Percentiles rank a stretch among this genome's conserved stretches.
These are phyloP conservation scores for Macrolepiota albuminosa DNA, from an alignment of 768 basidiomycete species.

Conservation along the genomic window DNA sequence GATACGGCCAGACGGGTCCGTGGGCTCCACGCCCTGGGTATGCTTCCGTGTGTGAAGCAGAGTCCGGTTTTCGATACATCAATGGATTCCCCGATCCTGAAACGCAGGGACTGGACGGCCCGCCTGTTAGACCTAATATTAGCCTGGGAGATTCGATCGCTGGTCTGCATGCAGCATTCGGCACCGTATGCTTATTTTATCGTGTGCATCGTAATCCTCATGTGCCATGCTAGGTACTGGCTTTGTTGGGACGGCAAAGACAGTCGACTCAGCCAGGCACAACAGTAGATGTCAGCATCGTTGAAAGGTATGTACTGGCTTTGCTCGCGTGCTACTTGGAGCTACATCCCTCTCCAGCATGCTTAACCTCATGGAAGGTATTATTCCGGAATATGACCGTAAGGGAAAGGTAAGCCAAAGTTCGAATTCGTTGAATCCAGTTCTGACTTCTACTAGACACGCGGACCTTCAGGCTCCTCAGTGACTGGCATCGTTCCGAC, in stretches of 20 bases:
- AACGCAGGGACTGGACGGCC: constrained; percentile 50
- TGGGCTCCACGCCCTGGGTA: constrained; percentile 69
- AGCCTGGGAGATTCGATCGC: constrained; percentile 71
- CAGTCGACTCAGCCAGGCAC: constrained; percentile 36
- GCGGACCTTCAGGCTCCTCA: constrained; percentile 71
- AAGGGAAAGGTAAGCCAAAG: constrained; percentile 48
- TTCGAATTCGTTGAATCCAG: not conserved
- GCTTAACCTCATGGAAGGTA: constrained; percentile 74
- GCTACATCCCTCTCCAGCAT: constrained; percentile 36
- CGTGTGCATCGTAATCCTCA: not conserved
- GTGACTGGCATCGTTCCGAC: constrained; percentile 74
- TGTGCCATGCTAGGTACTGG: constrained; percentile 38
- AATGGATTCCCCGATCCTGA: constrained; percentile 58
- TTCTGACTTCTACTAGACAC: constrained; percentile 35
- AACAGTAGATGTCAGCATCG: constrained; percentile 72
- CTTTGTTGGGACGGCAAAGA: constrained; percentile 43
- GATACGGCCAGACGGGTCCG: constrained; percentile 72
- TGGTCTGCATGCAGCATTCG: constrained; percentile 69
- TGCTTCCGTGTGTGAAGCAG: constrained; percentile 72
- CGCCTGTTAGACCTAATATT: constrained; percentile 68
- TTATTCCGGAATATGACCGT: constrained; percentile 71
- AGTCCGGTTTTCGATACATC: constrained; percentile 70
- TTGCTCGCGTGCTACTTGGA: not conserved
- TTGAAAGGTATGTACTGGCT: constrained; percentile 47
- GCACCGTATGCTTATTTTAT: constrained; percentile 43